phyloP scores from a whole-genome alignment of 106 monocot species.

The Narthecium ossifragum region DNA sequence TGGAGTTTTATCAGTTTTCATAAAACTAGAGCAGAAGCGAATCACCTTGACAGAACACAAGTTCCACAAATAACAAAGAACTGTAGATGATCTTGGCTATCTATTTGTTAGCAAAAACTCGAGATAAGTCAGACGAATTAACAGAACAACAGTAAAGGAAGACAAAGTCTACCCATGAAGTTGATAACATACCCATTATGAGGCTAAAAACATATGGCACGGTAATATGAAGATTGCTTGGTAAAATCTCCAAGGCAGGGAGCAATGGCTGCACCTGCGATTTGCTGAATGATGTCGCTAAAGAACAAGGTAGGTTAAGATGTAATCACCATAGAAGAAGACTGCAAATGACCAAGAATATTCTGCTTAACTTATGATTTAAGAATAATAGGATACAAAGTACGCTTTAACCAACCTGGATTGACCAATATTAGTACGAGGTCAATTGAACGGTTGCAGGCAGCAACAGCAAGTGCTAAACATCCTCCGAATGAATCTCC shows the following conservation, averaged over 20 bases:
- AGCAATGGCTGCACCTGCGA: slow-evolving; percentile 26
- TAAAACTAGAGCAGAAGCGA: no score
- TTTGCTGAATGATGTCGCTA: slow-evolving; percentile 44
- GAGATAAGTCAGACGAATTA: neutral
- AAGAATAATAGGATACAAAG: no score
- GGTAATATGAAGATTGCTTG: slow-evolving; percentile 3
- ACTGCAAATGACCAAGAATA: slow-evolving; percentile 4
- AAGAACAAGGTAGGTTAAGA: slow-evolving; percentile 2
- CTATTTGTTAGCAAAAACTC: neutral
- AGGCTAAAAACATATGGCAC: slow-evolving; percentile 18
- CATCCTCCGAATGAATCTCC: slow-evolving; percentile 96
- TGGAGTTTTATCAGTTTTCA: no score
- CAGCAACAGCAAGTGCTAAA: slow-evolving; percentile 79
- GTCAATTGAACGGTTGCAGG: slow-evolving; percentile 76
- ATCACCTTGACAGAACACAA: no score
- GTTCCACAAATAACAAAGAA: no score
- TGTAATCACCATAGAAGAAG: neutral
- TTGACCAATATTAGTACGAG: slow-evolving; percentile 75
- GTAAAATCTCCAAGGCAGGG: slow-evolving; percentile 4
- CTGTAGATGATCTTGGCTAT: neutral
- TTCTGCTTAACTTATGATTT: neutral
- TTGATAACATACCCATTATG: slow-evolving; percentile 20
- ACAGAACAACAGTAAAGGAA: neutral
- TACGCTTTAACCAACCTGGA: slow-evolving; percentile 61
- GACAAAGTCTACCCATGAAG: slow-evolving; percentile 21